These are phyloP conservation scores for Nematocida ironsii DNA, from an alignment of 371 early-diverging fungal genomes.

Conservation along the genomic window DNA sequence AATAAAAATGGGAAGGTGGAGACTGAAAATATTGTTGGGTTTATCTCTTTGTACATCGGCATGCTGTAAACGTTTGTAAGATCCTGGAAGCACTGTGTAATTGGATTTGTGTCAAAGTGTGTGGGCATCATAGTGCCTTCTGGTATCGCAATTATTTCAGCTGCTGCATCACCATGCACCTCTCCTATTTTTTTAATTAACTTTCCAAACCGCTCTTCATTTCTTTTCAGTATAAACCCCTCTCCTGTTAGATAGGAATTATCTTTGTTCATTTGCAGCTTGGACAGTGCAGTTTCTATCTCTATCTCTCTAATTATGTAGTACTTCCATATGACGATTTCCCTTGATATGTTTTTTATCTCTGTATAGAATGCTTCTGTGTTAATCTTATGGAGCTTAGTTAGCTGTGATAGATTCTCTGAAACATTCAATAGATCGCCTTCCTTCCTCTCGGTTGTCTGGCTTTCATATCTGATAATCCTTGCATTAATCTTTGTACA, in stretches of 20 bases:
- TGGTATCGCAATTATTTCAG: constrained; percentile 25
- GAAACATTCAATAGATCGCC: constrained; percentile 56
- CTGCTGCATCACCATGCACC: constrained; percentile 60
- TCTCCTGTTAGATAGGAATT: constrained; percentile 66
- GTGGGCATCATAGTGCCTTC: constrained; percentile 75
- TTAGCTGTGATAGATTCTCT: constrained; percentile 59
- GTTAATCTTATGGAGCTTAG: constrained; percentile 58
- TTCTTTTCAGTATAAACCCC: constrained; percentile 62
- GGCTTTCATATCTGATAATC: constrained; percentile 41
- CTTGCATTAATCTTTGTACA: constrained; percentile 65
- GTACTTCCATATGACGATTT: constrained; percentile 61
- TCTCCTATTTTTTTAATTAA: constrained; percentile 58
- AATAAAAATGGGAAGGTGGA: constrained; percentile 97
- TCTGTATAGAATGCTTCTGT: constrained; percentile 57
- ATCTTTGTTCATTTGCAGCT: constrained; percentile 53
- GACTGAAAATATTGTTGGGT: constrained; percentile 92
- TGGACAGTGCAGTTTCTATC: constrained; percentile 66
- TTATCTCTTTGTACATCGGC: constrained; percentile 95
- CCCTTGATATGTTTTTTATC: constrained; percentile 42
- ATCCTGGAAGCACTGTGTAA: constrained; percentile 88
- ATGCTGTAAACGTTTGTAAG: constrained; percentile 96
- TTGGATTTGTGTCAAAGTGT: constrained; percentile 85
- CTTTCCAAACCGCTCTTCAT: constrained; percentile 55
- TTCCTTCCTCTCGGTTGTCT: constrained; percentile 49
- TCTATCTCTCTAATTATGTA: constrained; percentile 65